Evolutionary conservation across 2,329 filamentous ascomycete genomes (phyloP).

Genomic region (Ambrosiella xylebori): DNA sequence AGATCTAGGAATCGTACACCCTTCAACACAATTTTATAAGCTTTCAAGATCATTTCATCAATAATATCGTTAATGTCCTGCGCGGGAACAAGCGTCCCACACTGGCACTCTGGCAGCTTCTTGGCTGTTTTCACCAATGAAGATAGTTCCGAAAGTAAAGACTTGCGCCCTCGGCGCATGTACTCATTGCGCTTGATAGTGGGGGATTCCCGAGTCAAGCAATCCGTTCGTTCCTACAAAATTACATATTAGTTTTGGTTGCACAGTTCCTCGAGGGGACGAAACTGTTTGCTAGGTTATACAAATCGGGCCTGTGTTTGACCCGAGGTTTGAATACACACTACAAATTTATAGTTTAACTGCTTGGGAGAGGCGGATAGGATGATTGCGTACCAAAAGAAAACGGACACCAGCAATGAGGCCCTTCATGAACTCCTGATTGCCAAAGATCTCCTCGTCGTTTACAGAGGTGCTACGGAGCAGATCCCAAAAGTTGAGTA

Average conservation of each 20-base stretch:
- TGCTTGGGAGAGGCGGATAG: not conserved
- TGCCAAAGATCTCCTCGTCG: conserved; percentile 63
- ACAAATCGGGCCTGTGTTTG: no score
- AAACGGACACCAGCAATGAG: conserved; percentile 86
- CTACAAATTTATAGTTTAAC: no score
- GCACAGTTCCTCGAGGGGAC: not conserved
- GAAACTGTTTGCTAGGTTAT: no score
- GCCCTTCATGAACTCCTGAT: conserved; percentile 86
- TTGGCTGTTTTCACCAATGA: conserved; percentile 80
- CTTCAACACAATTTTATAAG: conserved; percentile 84
- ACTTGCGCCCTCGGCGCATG: conserved; percentile 68
- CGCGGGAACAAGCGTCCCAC: conserved; percentile 21
- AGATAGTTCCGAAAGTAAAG: conserved; percentile 74
- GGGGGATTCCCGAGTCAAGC: conserved; percentile 63
- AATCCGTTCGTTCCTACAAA: conserved; percentile 65
- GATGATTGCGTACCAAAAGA: conserved; percentile 50
- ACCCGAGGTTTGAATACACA: no score
- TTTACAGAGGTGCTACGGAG: conserved; percentile 61
- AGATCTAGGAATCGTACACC: conserved; percentile 81
- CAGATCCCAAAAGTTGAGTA: conserved; percentile 86
- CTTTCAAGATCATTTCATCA: conserved; percentile 84
- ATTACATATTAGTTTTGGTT: not conserved
- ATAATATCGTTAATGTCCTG: conserved; percentile 55
- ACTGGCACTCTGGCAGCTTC: conserved; percentile 58
- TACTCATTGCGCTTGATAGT: conserved; percentile 59